Percentiles rank a stretch among this genome's conserved stretches.
Evolutionary conservation across 2,329 filamentous ascomycete species (phyloP).

Genomic region (Xylaria sp.): DNA sequence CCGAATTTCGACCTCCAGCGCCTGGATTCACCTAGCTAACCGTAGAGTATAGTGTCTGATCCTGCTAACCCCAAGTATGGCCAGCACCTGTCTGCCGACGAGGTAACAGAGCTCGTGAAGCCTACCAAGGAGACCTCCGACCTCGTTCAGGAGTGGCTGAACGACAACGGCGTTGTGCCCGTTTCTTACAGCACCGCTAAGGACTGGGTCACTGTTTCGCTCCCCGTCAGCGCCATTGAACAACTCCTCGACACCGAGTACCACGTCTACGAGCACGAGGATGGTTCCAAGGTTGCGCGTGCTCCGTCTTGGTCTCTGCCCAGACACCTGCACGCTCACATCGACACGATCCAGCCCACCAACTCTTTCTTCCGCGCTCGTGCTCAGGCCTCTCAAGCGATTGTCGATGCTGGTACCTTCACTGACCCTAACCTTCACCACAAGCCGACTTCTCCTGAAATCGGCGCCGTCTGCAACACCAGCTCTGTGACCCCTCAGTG

Average conservation of each 20-base stretch:
- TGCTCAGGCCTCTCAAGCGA: conserved; percentile 28
- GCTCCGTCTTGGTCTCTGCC: conserved; percentile 55
- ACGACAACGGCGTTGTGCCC: conserved; percentile 45
- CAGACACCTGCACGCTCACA: conserved; percentile 49
- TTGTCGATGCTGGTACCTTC: conserved; percentile 29
- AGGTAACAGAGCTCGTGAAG: conserved; percentile 49
- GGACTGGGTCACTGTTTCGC: conserved; percentile 51
- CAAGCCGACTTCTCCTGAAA: conserved; percentile 24
- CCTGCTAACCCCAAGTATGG: conserved; percentile 51
- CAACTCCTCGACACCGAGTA: conserved; percentile 49
- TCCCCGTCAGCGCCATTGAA: conserved; percentile 49
- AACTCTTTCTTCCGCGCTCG: conserved; percentile 50
- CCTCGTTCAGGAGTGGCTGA: conserved; percentile 52
- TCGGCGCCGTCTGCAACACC: conserved; percentile 41
- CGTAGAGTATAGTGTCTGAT: conserved; percentile 39
- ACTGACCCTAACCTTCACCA: conserved; percentile 28
- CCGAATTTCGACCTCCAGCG: neutral
- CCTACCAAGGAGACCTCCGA: conserved; percentile 47
- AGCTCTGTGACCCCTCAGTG: conserved; percentile 48
- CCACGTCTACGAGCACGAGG: conserved; percentile 47
- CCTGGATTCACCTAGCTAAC: conserved; percentile 1
- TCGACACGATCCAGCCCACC: conserved; percentile 56
- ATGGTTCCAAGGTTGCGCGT: conserved; percentile 48
- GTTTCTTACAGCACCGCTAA: conserved; percentile 46
- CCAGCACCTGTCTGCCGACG: conserved; percentile 45